A percentile compares a stretch with the other conserved stretches of the same genome.
These are phyloP conservation scores for Tuber brumale DNA, from an alignment of 495 filamentous ascomycete species.

Conservation along the genomic window DNA sequence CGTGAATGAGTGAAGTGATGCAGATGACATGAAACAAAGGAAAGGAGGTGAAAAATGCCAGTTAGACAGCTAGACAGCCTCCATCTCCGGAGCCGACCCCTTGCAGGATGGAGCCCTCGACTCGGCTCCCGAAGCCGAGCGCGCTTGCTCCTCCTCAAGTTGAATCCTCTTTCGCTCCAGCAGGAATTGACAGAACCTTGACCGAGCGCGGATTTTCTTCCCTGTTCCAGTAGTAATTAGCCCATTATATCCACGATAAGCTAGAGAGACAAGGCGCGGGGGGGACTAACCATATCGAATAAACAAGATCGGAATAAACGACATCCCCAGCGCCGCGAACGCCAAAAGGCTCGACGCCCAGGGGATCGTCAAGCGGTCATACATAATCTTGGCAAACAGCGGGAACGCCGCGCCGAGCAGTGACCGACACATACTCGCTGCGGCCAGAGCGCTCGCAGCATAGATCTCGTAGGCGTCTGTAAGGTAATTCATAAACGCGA, in stretches of 20 bases:
- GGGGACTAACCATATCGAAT: conserved; percentile 31
- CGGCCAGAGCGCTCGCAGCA: conserved; percentile 64
- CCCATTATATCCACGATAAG: not conserved
- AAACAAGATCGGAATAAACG: conserved; percentile 36
- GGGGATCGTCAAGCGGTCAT: conserved; percentile 24
- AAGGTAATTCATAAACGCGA: conserved; percentile 66
- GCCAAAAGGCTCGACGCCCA: conserved; percentile 40
- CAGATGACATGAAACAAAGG: not conserved
- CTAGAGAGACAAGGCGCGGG: not conserved
- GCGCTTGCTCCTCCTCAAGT: conserved; percentile 21
- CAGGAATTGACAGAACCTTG: conserved; percentile 39
- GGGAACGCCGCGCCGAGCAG: conserved; percentile 59
- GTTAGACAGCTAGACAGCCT: not conserved
- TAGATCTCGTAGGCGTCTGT: conserved; percentile 71
- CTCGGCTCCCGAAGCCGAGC: not conserved
- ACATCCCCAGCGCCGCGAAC: conserved; percentile 31
- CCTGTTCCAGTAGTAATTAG: conserved; percentile 11
- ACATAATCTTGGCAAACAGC: conserved; percentile 37
- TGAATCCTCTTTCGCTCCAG: conserved; percentile 34
- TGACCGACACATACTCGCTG: conserved; percentile 54
- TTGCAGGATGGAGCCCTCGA: not conserved
- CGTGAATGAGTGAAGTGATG: not conserved
- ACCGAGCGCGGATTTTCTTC: conserved; percentile 28
- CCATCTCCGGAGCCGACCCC: not conserved
- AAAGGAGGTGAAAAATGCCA: not conserved